Conservation (phyloP, 2,329 filamentous ascomycete species). For the Diplodia corticola region DNA sequence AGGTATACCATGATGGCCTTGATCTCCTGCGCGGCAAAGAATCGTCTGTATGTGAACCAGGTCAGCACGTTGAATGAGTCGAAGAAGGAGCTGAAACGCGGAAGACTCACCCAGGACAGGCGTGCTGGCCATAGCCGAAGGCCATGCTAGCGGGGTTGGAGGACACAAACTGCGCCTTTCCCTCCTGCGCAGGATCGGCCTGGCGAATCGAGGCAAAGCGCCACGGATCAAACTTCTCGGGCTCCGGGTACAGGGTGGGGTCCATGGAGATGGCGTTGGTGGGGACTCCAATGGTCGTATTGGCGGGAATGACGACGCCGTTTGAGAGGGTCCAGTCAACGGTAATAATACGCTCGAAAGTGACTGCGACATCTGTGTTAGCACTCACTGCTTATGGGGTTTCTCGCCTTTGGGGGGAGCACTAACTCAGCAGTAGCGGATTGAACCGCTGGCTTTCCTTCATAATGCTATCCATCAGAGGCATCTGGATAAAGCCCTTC, state of each 20-base stretch:
- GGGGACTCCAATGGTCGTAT: conserved; percentile 24
- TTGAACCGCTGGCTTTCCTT: conserved; percentile 26
- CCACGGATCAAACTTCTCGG: conserved; percentile 24
- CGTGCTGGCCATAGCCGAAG: conserved; percentile 36
- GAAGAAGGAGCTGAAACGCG: too few relatives aligned
- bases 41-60: conserved; percentile 27
- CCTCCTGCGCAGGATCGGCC: conserved; percentile 21
- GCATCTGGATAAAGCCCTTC: conserved; percentile 22
- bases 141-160: conserved; percentile 28
- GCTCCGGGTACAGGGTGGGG: conserved; percentile 17
- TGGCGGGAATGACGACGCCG: conserved; percentile 25
- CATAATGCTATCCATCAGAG: conserved; percentile 27
- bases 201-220: conserved; percentile 23
- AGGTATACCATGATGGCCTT: conserved; percentile 36
- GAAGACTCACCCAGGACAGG: conserved; percentile 36
- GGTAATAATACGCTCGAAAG: conserved; percentile 25
- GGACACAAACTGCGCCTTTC: conserved; percentile 32
- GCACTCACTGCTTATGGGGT: not conserved
- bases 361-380: not conserved
- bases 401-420: not conserved
- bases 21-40: conserved; percentile 37
- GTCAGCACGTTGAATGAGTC: conserved; percentile 10
- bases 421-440: conserved; percentile 17
- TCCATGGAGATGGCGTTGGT: conserved; percentile 24
- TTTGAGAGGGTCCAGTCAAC: conserved; percentile 26